Evolutionary conservation across 129 eudicot species (phyloP).

Genomic region (Sambucus nigra): DNA sequence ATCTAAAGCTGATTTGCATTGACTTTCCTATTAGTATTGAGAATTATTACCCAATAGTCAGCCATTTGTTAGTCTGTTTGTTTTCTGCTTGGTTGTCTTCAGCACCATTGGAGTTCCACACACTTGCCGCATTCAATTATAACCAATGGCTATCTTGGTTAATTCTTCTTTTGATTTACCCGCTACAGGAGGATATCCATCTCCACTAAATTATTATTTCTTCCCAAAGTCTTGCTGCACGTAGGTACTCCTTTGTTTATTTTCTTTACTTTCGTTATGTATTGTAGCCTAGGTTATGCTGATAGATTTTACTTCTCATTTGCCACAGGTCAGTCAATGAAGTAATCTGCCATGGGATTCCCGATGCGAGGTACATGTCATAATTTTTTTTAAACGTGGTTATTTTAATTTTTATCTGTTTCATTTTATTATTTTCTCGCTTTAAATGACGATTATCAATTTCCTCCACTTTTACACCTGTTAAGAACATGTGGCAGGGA

Average conservation of each 20-base stretch:
- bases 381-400: not conserved
- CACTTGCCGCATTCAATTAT: too few species aligned
- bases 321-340: constrained; percentile 81
- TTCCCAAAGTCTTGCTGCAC: constrained; percentile 99
- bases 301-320: constrained; percentile 8
- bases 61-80: too few species aligned
- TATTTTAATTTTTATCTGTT: too few species aligned
- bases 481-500: too few species aligned
- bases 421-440: not conserved
- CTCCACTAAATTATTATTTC: constrained; percentile 84
- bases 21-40: too few species aligned
- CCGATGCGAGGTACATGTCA: constrained; percentile 81
- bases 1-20: too few species aligned
- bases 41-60: too few species aligned
- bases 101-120: too few species aligned
- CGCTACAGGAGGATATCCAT: constrained; percentile 88
- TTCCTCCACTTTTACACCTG: too few species aligned
- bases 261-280: constrained; percentile 7
- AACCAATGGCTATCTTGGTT: too few species aligned
- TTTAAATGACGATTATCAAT: not conserved
- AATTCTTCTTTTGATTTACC: constrained; percentile 1
- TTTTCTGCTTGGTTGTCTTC: too few species aligned
- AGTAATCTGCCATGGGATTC: constrained; percentile 99
- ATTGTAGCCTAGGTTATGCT: not conserved
- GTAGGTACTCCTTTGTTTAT: constrained; percentile 51